phyloP scores from a whole-genome alignment of 495 filamentous ascomycete genomes.

The Neurospora sp. region DNA sequence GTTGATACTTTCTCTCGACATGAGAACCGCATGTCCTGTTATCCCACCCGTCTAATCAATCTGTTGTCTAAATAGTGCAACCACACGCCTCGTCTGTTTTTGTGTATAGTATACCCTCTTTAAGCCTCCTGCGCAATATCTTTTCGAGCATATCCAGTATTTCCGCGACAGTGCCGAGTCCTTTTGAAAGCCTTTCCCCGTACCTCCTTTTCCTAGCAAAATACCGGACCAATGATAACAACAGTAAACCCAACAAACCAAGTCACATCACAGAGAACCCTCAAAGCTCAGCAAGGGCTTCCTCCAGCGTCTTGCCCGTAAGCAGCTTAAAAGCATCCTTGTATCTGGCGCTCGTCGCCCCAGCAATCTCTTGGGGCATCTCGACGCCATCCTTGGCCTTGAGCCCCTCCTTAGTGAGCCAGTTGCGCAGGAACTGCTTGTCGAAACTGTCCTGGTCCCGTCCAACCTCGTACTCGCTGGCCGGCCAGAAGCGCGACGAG shows the following conservation, averaged over 20 bases:
- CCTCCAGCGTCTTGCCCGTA: constrained; percentile 33
- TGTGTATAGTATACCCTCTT: background rate
- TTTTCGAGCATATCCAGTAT: background rate
- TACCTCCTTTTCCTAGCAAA: background rate
- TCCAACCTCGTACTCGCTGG: constrained; percentile 61
- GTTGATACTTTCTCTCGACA: background rate
- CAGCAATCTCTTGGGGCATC: constrained; percentile 56
- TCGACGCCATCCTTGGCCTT: constrained; percentile 57
- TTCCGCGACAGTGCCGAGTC: background rate
- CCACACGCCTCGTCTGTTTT: background rate
- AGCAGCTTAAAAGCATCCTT: constrained; percentile 32
- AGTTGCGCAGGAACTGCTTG: constrained; percentile 86
- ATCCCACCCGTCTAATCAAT: background rate
- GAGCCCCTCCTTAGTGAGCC: constrained; percentile 61
- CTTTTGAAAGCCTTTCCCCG: background rate
- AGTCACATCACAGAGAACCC: background rate
- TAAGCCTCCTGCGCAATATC: background rate
- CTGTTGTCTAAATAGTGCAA: background rate
- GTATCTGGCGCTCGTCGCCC: constrained; percentile 48
- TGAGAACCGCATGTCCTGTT: background rate
- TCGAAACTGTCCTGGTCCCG: constrained; percentile 71
- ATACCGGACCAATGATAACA: background rate
- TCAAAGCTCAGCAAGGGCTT: constrained; percentile 19
- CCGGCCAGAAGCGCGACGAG: constrained; percentile 82
- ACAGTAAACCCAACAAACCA: background rate